phyloP scores from a whole-genome alignment of 805 yeast genomes.

The Henningerozyma blattae region DNA sequence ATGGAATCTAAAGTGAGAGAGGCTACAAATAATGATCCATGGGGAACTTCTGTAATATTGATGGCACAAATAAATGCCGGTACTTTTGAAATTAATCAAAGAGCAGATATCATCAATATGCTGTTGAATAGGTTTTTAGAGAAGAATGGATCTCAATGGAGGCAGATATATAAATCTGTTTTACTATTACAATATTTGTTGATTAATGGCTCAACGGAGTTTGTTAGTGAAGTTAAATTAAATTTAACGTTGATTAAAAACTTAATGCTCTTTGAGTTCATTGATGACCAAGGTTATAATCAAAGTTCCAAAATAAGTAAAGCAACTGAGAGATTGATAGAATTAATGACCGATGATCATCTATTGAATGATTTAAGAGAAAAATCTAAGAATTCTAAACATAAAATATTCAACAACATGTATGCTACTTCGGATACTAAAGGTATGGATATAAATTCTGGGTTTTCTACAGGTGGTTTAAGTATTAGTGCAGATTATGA shows the following conservation, averaged over 20 bases:
- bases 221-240: constrained; percentile 87
- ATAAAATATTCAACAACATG: too few species aligned
- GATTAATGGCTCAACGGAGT: constrained; percentile 87
- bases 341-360: constrained; percentile 66
- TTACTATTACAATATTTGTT: constrained; percentile 85
- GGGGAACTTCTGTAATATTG: constrained; percentile 88
- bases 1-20: constrained; percentile 94
- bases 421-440: constrained; percentile 19
- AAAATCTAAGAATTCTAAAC: constrained; percentile 72
- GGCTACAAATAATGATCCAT: constrained; percentile 97
- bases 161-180: constrained; percentile 91
- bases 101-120: constrained; percentile 70
- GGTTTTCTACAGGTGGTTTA: constrained; percentile 18
- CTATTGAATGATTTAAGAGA: constrained; percentile 78
- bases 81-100: constrained; percentile 72
- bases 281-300: constrained; percentile 86
- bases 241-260: constrained; percentile 70
- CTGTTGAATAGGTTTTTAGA: constrained; percentile 85
- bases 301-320: constrained; percentile 94
- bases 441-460: constrained; percentile 20
- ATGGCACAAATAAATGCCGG: constrained; percentile 96
- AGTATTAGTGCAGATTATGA: constrained; percentile 28
- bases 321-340: constrained; percentile 66
- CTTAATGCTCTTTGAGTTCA: constrained; percentile 88
- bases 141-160: constrained; percentile 93